phyloP scores from a whole-genome alignment of 768 basidiomycete genomes.

The Dioszegia crocea region DNA sequence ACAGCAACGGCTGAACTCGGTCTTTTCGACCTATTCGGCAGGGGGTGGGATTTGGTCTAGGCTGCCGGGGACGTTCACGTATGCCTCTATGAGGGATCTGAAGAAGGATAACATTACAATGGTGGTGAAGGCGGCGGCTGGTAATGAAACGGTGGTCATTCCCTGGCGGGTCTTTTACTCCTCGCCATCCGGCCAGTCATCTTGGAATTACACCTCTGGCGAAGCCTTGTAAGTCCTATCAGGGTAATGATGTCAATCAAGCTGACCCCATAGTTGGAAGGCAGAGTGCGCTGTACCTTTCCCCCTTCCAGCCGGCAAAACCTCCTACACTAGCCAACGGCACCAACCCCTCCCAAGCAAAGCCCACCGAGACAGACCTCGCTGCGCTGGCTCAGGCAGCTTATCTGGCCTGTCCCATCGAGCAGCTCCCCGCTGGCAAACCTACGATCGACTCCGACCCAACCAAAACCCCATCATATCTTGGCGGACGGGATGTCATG shows the following conservation, averaged over 20 bases:
- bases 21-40: conserved; percentile 14
- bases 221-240: conserved; percentile 14
- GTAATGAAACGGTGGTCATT: not conserved
- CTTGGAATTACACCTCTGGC: conserved; percentile 12
- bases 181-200: no score
- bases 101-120: conserved; percentile 15
- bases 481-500: conserved; percentile 24
- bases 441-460: no score
- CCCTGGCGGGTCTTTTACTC: conserved; percentile 10
- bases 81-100: not conserved
- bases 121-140: conserved; percentile 4
- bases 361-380: conserved; percentile 1
- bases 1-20: conserved; percentile 18
- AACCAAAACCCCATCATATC: no score
- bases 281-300: conserved; percentile 1
- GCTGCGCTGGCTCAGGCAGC: not conserved
- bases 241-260: not conserved
- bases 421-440: no score
- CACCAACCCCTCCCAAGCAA: not conserved
- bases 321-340: no score
- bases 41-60: conserved; percentile 8
- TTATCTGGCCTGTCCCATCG: not conserved
- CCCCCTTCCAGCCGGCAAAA: no score
- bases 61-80: conserved; percentile 14
- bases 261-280: not conserved